A percentile compares a stretch with the other conserved stretches of the same genome.
These are phyloP conservation scores for Fusarium equiseti DNA, from an alignment of 2,329 filamentous ascomycete genomes.

Conservation along the genomic window DNA sequence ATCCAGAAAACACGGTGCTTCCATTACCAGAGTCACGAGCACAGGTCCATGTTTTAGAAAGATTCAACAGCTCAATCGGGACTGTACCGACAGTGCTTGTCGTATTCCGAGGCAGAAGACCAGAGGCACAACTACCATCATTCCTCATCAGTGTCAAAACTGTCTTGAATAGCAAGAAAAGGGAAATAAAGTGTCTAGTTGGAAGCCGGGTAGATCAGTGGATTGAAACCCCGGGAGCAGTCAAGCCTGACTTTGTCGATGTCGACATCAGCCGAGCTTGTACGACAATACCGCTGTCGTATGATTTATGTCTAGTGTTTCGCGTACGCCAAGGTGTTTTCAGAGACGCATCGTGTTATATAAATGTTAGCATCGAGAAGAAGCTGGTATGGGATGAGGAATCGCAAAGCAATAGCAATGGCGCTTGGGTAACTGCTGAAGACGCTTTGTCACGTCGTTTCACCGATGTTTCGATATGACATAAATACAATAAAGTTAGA, in stretches of 20 bases:
- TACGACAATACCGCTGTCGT: neutral
- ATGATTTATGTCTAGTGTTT: neutral
- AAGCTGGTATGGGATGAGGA: neutral
- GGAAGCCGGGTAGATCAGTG: neutral
- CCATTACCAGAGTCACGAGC: neutral
- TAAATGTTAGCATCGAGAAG: slow-evolving; percentile 15
- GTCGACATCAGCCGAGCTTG: neutral
- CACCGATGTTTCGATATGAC: slow-evolving; percentile 8
- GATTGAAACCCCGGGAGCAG: neutral
- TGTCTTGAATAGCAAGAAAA: neutral
- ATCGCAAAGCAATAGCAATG: neutral
- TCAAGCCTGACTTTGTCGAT: neutral
- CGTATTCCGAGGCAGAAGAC: neutral
- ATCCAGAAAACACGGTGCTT: neutral
- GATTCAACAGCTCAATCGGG: neutral
- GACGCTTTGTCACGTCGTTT: neutral
- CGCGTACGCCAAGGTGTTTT: neutral
- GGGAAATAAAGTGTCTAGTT: neutral
- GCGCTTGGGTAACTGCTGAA: neutral
- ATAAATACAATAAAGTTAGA: too few relatives aligned
- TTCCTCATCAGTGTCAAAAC: neutral
- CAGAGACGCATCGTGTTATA: neutral
- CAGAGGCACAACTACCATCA: neutral
- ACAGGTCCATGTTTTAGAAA: neutral
- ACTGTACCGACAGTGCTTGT: neutral